Evolutionary conservation across 257 asterid species (phyloP).

Genomic region (Perilla frutescens): DNA sequence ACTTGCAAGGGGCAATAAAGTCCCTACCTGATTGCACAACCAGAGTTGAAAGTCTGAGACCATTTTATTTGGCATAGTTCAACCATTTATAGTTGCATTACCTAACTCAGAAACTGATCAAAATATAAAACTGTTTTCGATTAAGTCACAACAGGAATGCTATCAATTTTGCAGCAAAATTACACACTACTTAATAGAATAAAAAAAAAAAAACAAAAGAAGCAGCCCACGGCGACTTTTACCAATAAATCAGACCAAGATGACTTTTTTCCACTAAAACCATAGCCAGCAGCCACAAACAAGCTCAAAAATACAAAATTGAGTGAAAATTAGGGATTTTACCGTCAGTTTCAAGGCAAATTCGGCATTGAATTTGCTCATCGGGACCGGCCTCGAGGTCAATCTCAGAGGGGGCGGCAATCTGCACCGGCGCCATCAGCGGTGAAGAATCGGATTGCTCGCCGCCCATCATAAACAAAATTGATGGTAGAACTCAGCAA

Average conservation of each 20-base stretch:
- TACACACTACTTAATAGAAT: background rate
- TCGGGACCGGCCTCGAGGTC: conserved; percentile 97
- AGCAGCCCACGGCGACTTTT: conserved; percentile 20
- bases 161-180: conserved; percentile 12
- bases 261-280: conserved; percentile 1
- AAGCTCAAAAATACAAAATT: conserved; percentile 5
- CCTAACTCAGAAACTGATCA: background rate
- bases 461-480: conserved; percentile 48
- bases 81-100: background rate
- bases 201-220: background rate
- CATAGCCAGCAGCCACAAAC: conserved; percentile 8
- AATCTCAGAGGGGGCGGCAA: conserved; percentile 67
- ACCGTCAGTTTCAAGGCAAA: conserved; percentile 98
- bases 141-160: background rate
- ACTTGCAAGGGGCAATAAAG: conserved; percentile 96
- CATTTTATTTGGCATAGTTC: conserved; percentile 14
- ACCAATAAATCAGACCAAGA: conserved; percentile 21
- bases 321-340: conserved; percentile 8
- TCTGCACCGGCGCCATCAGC: conserved; percentile 70
- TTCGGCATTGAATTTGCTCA: conserved; percentile 99
- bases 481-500: conserved; percentile 28
- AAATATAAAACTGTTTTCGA: background rate
- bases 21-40: conserved; percentile 78
- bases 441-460: conserved; percentile 72
- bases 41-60: conserved; percentile 22